phyloP scores from a whole-genome alignment of 2,329 filamentous ascomycete species.

The Bipolaris oryzae region DNA sequence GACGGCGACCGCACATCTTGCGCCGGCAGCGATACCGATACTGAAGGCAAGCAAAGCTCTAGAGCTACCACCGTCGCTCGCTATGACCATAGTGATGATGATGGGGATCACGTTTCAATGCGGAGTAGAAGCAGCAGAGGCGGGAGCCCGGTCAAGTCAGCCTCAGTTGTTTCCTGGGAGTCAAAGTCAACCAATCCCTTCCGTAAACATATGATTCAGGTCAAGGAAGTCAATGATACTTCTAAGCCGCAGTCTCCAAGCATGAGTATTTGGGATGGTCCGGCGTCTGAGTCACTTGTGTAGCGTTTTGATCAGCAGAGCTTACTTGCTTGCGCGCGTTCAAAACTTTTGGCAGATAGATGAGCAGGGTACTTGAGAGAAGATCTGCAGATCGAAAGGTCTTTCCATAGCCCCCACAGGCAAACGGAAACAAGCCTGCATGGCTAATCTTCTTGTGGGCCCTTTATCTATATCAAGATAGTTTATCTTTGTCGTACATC shows the following conservation, averaged over 20 bases:
- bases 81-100: neutral
- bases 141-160: neutral
- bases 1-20: neutral
- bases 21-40: neutral
- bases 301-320: neutral
- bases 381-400: neutral
- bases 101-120: neutral
- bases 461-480: neutral
- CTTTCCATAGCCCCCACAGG: neutral
- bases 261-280: constrained; percentile 1
- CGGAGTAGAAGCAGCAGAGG: neutral
- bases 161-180: neutral
- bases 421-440: too few species aligned
- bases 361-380: neutral
- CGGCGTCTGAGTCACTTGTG: neutral
- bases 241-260: neutral
- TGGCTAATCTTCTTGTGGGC: too few species aligned
- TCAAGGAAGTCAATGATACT: neutral
- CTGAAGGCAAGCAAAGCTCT: neutral
- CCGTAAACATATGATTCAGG: neutral
- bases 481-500: neutral
- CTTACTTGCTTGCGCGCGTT: neutral
- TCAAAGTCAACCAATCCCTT: constrained; percentile 10
- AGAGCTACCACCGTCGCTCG: neutral
- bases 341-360: neutral